These are phyloP conservation scores for Geotrichum bryndzae DNA, from an alignment of 1,139 yeast genomes.

Conservation along the genomic window DNA sequence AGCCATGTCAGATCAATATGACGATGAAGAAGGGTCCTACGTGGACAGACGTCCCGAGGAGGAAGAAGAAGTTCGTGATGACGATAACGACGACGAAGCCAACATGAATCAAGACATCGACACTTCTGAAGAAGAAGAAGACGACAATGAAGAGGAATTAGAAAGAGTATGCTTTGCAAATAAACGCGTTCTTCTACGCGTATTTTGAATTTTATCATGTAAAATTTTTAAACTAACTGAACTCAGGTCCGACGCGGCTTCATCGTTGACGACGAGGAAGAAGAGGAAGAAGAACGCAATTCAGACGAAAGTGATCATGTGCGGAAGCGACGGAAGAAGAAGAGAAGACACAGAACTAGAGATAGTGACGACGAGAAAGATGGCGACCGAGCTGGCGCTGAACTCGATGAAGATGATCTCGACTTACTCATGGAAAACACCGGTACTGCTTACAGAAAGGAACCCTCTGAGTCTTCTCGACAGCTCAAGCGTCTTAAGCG, in stretches of 20 bases:
- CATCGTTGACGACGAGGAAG: conserved; percentile 87
- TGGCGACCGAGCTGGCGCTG: conserved; percentile 44
- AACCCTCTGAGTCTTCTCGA: conserved; percentile 25
- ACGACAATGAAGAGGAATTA: conserved; percentile 42
- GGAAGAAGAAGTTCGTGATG: conserved; percentile 14
- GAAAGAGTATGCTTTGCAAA: conserved; percentile 29
- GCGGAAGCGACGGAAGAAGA: conserved; percentile 27
- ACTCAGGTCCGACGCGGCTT: conserved; percentile 75
- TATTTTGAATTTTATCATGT: not conserved
- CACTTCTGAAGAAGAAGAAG: conserved; percentile 41
- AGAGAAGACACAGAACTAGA: conserved; percentile 21
- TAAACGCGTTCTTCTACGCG: not conserved
- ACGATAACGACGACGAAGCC: conserved; percentile 19
- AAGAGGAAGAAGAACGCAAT: conserved; percentile 47
- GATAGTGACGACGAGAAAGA: conserved; percentile 19
- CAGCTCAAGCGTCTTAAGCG: conserved; percentile 79
- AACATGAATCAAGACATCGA: conserved; percentile 23
- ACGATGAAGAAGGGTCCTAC: conserved; percentile 12
- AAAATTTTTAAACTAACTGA: not conserved
- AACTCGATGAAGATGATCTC: conserved; percentile 89
- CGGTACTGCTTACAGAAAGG: conserved; percentile 42
- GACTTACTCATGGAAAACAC: conserved; percentile 87
- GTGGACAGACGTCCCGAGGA: conserved; percentile 7
- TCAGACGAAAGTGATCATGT: conserved; percentile 41
- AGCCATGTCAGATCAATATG: conserved; percentile 18